Base-by-base conservation (phyloP, 352 stramenopile species). In the Globisporangium canariense region DNA sequence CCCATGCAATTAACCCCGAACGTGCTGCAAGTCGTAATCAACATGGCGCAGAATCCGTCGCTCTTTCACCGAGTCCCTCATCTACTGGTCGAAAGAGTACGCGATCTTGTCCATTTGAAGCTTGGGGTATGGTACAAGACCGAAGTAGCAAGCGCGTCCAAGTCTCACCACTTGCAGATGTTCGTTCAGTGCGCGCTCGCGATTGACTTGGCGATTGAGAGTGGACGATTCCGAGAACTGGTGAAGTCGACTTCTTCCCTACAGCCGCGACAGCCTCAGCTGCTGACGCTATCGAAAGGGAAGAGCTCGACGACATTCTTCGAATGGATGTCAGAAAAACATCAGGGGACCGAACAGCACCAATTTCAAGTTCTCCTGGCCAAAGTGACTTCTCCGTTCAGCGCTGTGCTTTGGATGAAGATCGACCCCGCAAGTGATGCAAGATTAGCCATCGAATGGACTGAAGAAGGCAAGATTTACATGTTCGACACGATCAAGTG, bases 181-280 rank as follows among this genome's bases (percentile, higher is more conserved):
- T 64, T 94, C 3, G 65, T 88, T 0, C 74, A 94, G 43, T 90
- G 81, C 47, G 68, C 79, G 10, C 20, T 91, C 25, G 67, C 77
- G 22, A 34, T 92, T 11, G 81, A 92, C 61, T 49, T 90, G 16
- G 78, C 78, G 4, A 71, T 82, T 9, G 85, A 94, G 55, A 78
- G 70, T 22, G 51, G 58, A 8, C 28, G 40, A 4, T 68, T 68
- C 13, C n/a, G 32, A 30, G n/a, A 25, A 0, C 3, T 25, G 5
- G n/a, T 57, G 7, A 22, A 8, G 7, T 58, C 25, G 22, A 36
- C 14, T 20, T n/a, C 55, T 20, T n/a, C 55, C 2, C 10, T 20
- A 14, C 25, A 57, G 13, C 14, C 54, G 3, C 46, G 25, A 43
- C n/a, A 56, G 14, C 38, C 56, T 46, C 63, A 28, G 18, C 47